A percentile compares a stretch with the other conserved stretches of the same genome.
These are phyloP conservation scores for Pseudogymnoascus sp. DNA, from an alignment of 2,329 filamentous ascomycete genomes.

Conservation along the genomic window DNA sequence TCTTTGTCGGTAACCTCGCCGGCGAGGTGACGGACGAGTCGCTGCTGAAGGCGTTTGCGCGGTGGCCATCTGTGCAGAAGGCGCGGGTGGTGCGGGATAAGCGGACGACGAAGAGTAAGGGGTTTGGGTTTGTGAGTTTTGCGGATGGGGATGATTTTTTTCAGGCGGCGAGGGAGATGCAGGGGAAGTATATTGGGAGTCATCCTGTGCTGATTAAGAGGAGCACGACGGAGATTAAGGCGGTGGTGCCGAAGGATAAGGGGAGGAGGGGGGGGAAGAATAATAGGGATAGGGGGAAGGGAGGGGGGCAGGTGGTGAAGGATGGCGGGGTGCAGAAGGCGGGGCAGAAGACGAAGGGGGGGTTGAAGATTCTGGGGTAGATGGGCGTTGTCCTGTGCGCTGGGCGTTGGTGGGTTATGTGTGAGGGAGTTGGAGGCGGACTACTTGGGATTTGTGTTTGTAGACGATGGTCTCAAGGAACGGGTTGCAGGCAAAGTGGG, in stretches of 20 bases:
- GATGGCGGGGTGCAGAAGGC: constrained; percentile 49
- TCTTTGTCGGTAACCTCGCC: too few species aligned
- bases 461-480: not conserved
- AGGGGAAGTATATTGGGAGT: constrained; percentile 97
- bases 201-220: constrained; percentile 84
- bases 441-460: not conserved
- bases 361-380: constrained; percentile 42
- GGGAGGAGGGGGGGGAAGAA: constrained; percentile 29
- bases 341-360: constrained; percentile 60
- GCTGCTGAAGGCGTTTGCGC: too few species aligned
- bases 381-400: too few species aligned
- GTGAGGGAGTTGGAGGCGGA: not conserved
- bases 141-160: too few species aligned
- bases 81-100: too few species aligned
- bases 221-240: constrained; percentile 84
- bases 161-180: too few species aligned
- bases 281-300: constrained; percentile 22
- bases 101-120: too few species aligned
- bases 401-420: not conserved
- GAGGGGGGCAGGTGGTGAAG: constrained; percentile 24
- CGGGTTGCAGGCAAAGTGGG: not conserved
- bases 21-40: too few species aligned
- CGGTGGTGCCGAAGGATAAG: constrained; percentile 55
- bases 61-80: too few species aligned
- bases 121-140: too few species aligned